Evolutionary conservation across 345 rosid species (phyloP).

Genomic region (Boechera divaricarpa): DNA sequence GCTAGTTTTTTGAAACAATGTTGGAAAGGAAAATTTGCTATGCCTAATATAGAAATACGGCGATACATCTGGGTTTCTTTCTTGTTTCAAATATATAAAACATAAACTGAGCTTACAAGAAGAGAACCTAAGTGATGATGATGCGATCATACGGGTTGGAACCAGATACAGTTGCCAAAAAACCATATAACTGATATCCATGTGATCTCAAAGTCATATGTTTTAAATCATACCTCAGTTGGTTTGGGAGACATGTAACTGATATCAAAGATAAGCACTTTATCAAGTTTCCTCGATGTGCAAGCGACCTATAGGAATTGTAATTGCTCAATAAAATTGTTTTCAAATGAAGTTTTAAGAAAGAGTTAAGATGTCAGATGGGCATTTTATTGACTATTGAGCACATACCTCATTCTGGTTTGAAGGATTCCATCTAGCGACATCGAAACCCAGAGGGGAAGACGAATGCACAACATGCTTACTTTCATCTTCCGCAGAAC

Average conservation of each 20-base stretch:
- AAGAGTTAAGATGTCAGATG: conserved; percentile 4
- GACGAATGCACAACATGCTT: conserved; percentile 77
- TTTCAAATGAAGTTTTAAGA: neutral
- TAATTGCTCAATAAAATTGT: neutral
- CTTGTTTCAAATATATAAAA: neutral
- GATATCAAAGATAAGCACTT: conserved; percentile 73
- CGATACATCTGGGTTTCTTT: conserved; percentile 4
- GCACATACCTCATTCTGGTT: conserved; percentile 84
- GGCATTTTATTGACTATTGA: neutral
- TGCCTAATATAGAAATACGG: conserved; percentile 14
- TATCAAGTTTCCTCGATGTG: conserved; percentile 60
- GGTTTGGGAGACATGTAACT: conserved; percentile 82
- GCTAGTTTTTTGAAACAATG: neutral
- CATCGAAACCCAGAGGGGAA: conserved; percentile 57
- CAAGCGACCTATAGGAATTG: conserved; percentile 70
- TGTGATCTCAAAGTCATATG: conserved; percentile 4
- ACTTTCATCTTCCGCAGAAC: conserved; percentile 59
- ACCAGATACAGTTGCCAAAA: conserved; percentile 7
- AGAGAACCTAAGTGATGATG: neutral
- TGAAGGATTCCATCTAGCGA: conserved; percentile 79
- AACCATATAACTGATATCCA: neutral
- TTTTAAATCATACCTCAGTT: conserved; percentile 58
- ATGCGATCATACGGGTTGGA: conserved; percentile 11
- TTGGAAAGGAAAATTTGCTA: neutral
- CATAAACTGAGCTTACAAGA: conserved; percentile 21